Evolutionary conservation across 2,329 filamentous ascomycete genomes (phyloP).

Genomic region (Ceratocystis diversiconidia): DNA sequence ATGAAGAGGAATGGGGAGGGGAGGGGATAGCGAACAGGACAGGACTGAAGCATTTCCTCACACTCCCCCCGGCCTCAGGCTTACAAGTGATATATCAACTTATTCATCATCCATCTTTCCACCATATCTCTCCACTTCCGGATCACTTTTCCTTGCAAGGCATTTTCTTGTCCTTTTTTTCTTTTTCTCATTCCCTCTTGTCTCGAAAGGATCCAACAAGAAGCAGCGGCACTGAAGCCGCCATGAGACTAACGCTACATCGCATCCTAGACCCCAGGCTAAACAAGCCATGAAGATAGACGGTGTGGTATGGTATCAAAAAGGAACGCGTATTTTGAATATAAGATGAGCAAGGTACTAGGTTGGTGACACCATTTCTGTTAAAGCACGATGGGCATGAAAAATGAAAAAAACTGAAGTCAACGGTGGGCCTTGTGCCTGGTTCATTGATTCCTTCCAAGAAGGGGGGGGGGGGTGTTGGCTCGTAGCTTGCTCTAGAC

Average conservation of each 20-base stretch:
- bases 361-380: constrained; percentile 1
- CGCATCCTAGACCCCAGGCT: neutral
- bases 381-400: neutral
- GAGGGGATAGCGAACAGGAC: neutral
- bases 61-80: no score
- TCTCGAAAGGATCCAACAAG: neutral
- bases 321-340: neutral
- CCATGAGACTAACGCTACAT: neutral
- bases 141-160: neutral
- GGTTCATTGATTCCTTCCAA: neutral
- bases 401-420: neutral
- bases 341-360: neutral
- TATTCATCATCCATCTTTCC: no score
- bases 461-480: neutral
- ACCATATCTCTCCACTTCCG: neutral
- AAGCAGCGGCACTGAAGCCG: neutral
- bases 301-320: neutral
- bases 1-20: neutral
- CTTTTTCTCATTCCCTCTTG: neutral
- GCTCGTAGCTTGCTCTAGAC: neutral
- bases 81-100: no score
- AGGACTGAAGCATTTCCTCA: neutral
- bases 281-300: neutral
- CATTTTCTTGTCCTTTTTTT: neutral
- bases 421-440: neutral